Evolutionary conservation across 1,284 basidiomycete genomes (phyloP).

Genomic region (Ustilago nuda): DNA sequence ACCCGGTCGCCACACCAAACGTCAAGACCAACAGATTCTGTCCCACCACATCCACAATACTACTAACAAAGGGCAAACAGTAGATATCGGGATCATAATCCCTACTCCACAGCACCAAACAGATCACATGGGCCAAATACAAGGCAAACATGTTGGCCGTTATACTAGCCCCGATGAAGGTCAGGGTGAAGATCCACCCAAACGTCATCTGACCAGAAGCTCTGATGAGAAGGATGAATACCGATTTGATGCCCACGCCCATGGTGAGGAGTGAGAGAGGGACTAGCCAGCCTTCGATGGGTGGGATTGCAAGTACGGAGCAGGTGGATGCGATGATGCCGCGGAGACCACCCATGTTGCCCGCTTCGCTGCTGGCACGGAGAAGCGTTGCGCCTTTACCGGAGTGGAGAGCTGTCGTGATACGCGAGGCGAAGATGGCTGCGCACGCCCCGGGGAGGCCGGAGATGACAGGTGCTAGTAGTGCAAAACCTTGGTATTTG

Average conservation of each 20-base stretch:
- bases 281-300: conserved; percentile 62
- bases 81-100: conserved; percentile 87
- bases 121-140: conserved; percentile 77
- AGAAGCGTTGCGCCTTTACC: conserved; percentile 50
- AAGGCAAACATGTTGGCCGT: conserved; percentile 74
- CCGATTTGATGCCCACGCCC: conserved; percentile 48
- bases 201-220: conserved; percentile 56
- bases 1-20: conserved; percentile 70
- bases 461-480: conserved; percentile 88
- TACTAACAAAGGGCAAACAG: conserved; percentile 89
- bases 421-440: conserved; percentile 88
- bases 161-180: conserved; percentile 33
- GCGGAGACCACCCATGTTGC: conserved; percentile 22
- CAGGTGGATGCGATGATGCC: conserved; percentile 28
- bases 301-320: conserved; percentile 33
- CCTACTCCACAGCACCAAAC: conserved; percentile 83
- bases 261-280: conserved; percentile 58
- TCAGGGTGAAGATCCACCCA: conserved; percentile 55
- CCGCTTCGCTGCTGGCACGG: conserved; percentile 29
- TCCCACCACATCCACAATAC: conserved; percentile 89
- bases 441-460: conserved; percentile 80
- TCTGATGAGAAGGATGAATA: conserved; percentile 57
- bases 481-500: conserved; percentile 85
- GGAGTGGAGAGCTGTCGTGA: conserved; percentile 84
- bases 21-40: conserved; percentile 78